Evolutionary conservation across 805 yeast species (phyloP), one percentile per base, ranked within the genome.

Genomic region (Starmerella vaccinii): DNA sequence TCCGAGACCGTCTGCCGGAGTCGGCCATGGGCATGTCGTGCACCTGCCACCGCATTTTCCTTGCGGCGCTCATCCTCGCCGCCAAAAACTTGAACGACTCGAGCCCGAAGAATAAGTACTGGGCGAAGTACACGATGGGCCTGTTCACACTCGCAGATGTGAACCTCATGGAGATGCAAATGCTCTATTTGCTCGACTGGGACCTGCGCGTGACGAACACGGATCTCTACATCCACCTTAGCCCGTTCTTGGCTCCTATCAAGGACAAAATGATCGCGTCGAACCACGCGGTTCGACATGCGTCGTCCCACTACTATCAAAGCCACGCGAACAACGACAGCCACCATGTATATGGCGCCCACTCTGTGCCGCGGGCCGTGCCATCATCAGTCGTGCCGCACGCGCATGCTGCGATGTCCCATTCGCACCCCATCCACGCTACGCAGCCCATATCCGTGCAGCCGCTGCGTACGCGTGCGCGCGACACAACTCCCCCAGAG

Each of bases 1-100:
- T 92, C 59, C 78, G 90, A 59, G 75, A 77, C 48, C 74, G 82
- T 7, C 75, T 90, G 48, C 97, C 97, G 2, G 77, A 85, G 26
- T 84, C 84, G 65, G 92, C 95, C 12, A 77, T 82, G 52, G 97
- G 97, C 16, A 87, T 89, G 75, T 64, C 74, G 48, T 84, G 97
- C 48, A 88, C 97, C 8, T 77, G 94, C 63, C 98, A 90, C 70
- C 76, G 97, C 54, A 85, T 90, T 51, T 92, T 90, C 58, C 71
- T 90, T 47, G 95, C 97, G 0, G 78, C 95, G 41, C 73, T 90
- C 50, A 86, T 90, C 40, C 69, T 92, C 45, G 84, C 95, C n/a
- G 96, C 97, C 15, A 90, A 90, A 70, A 81, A 80, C 56, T 76
- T 89, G 57, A 90, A 90, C 68, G 98, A 90, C 71, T 84, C 95